A percentile compares a stretch with the other conserved stretches of the same genome.
Conservation (phyloP, 768 basidiomycete species). For the Suillus lakei region DNA sequence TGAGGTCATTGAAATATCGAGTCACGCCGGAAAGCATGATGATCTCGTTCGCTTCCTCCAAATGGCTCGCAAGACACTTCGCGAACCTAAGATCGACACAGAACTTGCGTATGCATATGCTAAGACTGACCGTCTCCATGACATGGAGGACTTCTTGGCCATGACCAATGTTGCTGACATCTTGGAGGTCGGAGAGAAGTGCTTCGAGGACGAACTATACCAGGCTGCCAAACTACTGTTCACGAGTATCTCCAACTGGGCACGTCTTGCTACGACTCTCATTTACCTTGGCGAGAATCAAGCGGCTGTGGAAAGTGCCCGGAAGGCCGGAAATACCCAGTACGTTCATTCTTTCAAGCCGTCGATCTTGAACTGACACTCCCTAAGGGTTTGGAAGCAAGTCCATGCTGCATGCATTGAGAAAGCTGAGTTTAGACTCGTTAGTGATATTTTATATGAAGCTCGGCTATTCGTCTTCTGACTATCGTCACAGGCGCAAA, state of each 20-base stretch:
- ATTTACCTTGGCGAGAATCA: constrained; percentile 99
- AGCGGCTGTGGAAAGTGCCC: constrained; percentile 97
- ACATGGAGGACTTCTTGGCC: constrained; percentile 98
- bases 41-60: constrained; percentile 97
- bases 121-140: constrained; percentile 95
- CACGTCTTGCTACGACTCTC: constrained; percentile 94
- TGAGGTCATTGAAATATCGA: constrained; percentile 96
- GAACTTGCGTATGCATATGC: constrained; percentile 98
- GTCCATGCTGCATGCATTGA: constrained; percentile 98
- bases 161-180: constrained; percentile 99
- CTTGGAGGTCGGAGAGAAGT: constrained; percentile 97
- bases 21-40: constrained; percentile 89
- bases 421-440: constrained; percentile 94
- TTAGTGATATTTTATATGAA: constrained; percentile 33
- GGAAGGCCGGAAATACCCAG: constrained; percentile 99
- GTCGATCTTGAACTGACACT: constrained; percentile 15
- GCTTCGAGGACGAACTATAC: constrained; percentile 97
- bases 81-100: constrained; percentile 98
- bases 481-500: constrained; percentile 72
- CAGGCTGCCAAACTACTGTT: constrained; percentile 97
- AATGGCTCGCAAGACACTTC: constrained; percentile 96
- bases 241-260: constrained; percentile 98
- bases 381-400: constrained; percentile 95
- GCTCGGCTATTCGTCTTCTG: constrained; percentile 9
- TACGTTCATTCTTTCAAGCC: constrained; percentile 41